Evolutionary conservation across 2,329 filamentous ascomycete species (phyloP), one percentile per base, ranked within the genome.

Genomic region (Cryphonectria radicalis): DNA sequence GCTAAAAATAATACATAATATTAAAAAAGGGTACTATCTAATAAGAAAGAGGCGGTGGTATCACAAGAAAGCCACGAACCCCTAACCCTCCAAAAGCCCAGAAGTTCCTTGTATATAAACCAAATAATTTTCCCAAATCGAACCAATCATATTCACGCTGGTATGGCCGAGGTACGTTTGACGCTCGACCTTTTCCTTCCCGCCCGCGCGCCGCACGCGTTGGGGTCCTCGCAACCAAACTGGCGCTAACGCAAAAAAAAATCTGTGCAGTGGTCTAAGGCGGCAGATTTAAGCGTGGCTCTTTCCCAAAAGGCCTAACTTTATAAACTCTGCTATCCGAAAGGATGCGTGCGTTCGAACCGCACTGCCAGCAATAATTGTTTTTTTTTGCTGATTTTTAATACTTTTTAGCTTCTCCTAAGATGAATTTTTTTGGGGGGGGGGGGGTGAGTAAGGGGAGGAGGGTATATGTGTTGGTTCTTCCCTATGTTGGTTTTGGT

Each of bases 331-430:
- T 71, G 70, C 70, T 71, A 71, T 71, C 70, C 70, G 70, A 69
- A 69, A 71, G 70, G 70, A 72, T 72, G 70, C 70, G 70, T 72
- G 70, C 70, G 70, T 72, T 72, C 70, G 70, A 71, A 71, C 70
- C 70, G 70, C 70, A 72, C 70, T 72, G 70, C 70, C 64, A 68
- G 67, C 70, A 72, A 46, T 25, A 11, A 35, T 13, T 17, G 53
- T 55, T 71, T 71, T 67, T 13, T 63, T 65, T 65, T 68, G 28
- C 7, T 35, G 40, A 8, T n/a, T 62, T 37, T 63, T 8, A 4
- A 10, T 25, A 3, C 28, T 63, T 71, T 60, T 64, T 64, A 46
- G 3, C n/a, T 57, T n/a, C 8, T 19, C 4, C 25, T 65, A n/a
- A 4, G 1, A 17, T 22, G 19, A 22, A 46, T 22, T 50, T 50